These are phyloP conservation scores for Solanum arcanum DNA, from an alignment of 257 asterid species.

Conservation along the genomic window DNA sequence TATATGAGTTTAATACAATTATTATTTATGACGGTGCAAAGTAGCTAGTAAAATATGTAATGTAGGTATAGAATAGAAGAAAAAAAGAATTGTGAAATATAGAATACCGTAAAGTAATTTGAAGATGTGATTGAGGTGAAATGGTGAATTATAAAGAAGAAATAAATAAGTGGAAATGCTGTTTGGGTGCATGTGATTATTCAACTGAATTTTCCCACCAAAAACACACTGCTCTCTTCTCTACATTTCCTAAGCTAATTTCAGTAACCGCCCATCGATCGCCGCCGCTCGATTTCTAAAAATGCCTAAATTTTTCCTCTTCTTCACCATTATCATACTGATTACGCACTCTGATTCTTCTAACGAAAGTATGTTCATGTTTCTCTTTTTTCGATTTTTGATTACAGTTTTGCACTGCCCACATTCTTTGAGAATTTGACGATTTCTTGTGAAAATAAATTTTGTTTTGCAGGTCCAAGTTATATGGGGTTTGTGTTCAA, in stretches of 20 bases:
- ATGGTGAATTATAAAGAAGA: background rate
- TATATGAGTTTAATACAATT: no score
- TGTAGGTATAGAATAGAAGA: no score
- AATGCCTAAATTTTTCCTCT: slow-evolving; percentile 24
- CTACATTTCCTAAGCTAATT: background rate
- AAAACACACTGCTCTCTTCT: slow-evolving; percentile 23
- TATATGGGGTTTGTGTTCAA: slow-evolving; percentile 40
- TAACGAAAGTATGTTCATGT: slow-evolving; percentile 36
- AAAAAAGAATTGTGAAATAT: no score
- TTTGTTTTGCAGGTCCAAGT: slow-evolving; percentile 39
- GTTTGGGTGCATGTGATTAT: background rate
- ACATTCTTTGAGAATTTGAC: background rate
- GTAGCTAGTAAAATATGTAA: no score
- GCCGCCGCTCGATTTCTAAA: background rate
- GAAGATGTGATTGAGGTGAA: no score
- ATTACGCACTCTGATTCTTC: slow-evolving; percentile 28
- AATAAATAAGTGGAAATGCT: background rate
- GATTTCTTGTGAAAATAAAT: background rate
- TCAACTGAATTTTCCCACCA: slow-evolving; percentile 72
- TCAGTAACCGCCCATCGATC: background rate
- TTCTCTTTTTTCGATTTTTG: background rate
- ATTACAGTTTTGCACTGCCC: background rate
- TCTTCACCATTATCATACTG: slow-evolving; percentile 10
- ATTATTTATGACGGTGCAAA: no score
- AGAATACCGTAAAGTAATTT: no score